These are phyloP conservation scores for Silene noctiflora DNA, from an alignment of 179 eudicot species.

Conservation along the genomic window DNA sequence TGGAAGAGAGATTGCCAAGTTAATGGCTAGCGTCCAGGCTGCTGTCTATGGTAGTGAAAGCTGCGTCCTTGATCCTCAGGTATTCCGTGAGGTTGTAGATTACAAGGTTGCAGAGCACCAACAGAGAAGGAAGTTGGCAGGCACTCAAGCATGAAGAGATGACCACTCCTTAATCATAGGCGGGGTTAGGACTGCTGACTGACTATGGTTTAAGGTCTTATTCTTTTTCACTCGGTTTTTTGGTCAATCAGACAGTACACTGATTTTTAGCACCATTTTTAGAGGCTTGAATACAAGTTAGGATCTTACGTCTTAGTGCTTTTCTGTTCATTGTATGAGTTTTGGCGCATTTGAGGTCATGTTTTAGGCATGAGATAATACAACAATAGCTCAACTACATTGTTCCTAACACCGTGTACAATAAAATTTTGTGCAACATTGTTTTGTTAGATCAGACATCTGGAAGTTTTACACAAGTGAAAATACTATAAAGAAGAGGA, in stretches of 20 bases:
- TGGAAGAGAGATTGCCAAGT: slow-evolving; percentile 93
- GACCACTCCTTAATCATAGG: slow-evolving; percentile 21
- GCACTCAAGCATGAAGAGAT: slow-evolving; percentile 36
- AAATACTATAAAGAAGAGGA: no score
- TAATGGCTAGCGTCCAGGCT: slow-evolving; percentile 96
- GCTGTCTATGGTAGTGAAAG: slow-evolving; percentile 89
- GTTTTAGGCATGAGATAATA: slow-evolving; percentile 13
- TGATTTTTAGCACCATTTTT: background rate
- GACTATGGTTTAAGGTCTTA: background rate
- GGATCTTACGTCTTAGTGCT: background rate
- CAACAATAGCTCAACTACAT: slow-evolving; percentile 9
- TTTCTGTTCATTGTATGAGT: background rate
- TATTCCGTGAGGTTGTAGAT: slow-evolving; percentile 89
- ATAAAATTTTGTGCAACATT: slow-evolving; percentile 13
- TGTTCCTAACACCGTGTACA: slow-evolving; percentile 20
- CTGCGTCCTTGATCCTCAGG: slow-evolving; percentile 67
- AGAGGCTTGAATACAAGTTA: slow-evolving; percentile 6
- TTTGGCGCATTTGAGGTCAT: slow-evolving; percentile 24
- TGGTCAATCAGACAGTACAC: background rate
- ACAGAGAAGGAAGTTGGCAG: slow-evolving; percentile 75
- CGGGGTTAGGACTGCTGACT: background rate
- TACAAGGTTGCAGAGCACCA: slow-evolving; percentile 98
- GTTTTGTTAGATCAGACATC: background rate
- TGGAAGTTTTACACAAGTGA: background rate
- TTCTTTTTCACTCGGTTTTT: background rate